A percentile compares a stretch with the other conserved stretches of the same genome.
Conservation (phyloP, 1,284 basidiomycete species). For the Irpex sp. region DNA sequence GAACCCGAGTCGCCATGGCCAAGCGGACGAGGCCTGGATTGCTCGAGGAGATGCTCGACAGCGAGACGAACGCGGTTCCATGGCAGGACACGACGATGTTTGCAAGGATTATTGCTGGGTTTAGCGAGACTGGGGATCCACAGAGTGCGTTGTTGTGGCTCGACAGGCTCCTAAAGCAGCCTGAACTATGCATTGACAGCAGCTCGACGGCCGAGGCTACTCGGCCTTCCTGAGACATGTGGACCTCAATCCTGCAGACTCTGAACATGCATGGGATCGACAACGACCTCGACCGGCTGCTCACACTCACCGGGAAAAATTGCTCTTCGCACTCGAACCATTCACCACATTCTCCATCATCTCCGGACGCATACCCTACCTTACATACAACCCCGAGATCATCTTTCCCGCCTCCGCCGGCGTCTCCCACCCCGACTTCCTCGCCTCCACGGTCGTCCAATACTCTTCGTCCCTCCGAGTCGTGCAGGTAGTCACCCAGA, state of each 20-base stretch:
- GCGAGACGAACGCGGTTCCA: constrained; percentile 45
- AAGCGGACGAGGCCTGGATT: constrained; percentile 67
- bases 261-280: constrained; percentile 45
- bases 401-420: too few relatives aligned
- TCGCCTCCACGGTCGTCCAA: too few relatives aligned
- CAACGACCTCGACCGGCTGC: constrained; percentile 30
- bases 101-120: constrained; percentile 63
- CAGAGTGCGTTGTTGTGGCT: constrained; percentile 71
- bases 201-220: constrained; percentile 41
- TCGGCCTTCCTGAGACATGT: constrained; percentile 49
- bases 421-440: too few relatives aligned
- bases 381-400: not conserved
- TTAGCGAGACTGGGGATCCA: constrained; percentile 62
- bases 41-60: constrained; percentile 72
- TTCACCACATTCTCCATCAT: not conserved
- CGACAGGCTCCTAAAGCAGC: constrained; percentile 48
- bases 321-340: not conserved
- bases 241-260: constrained; percentile 50
- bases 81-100: constrained; percentile 62
- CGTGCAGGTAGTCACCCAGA: too few relatives aligned
- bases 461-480: too few relatives aligned
- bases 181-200: constrained; percentile 27
- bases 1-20: constrained; percentile 50
- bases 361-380: not conserved
- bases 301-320: not conserved